These are phyloP conservation scores for Candida maesae DNA, from an alignment of 805 yeast species.

Conservation along the genomic window DNA sequence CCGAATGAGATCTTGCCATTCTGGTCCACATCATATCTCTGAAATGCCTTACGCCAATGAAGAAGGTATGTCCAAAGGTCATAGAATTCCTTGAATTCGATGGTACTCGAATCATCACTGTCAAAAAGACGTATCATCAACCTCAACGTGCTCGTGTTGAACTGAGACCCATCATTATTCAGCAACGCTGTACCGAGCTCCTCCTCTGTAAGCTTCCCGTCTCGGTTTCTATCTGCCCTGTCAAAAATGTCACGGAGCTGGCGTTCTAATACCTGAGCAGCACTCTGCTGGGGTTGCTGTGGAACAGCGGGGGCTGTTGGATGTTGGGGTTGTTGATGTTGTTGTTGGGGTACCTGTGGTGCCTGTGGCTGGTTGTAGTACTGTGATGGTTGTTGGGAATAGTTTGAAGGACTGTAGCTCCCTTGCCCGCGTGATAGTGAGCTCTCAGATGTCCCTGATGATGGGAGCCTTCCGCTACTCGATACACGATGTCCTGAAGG, in stretches of 20 bases:
- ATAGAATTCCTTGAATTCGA: conserved; percentile 58
- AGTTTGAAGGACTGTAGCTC: neutral
- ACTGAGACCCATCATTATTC: conserved; percentile 61
- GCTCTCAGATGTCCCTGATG: neutral
- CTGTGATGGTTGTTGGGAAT: neutral
- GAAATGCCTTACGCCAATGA: conserved; percentile 63
- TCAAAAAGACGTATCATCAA: conserved; percentile 64
- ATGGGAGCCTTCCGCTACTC: neutral
- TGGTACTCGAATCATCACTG: conserved; percentile 40
- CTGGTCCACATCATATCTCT: conserved; percentile 55
- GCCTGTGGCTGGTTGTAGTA: neutral
- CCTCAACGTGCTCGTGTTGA: conserved; percentile 54
- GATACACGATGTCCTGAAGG: neutral
- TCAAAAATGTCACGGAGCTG: conserved; percentile 49
- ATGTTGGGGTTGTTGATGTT: conserved; percentile 1
- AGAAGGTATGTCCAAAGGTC: conserved; percentile 65
- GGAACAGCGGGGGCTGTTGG: conserved; percentile 4
- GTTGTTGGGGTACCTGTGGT: conserved; percentile 2
- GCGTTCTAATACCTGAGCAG: conserved; percentile 33
- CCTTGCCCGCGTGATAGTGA: neutral
- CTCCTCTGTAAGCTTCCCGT: conserved; percentile 50
- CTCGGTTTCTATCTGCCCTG: conserved; percentile 48
- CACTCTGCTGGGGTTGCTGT: conserved; percentile 14
- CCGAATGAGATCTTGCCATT: conserved; percentile 61
- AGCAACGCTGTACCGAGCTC: conserved; percentile 58